Evolutionary conservation across 2,329 filamentous ascomycete species (phyloP).

Genomic region (Colletotrichum zoysiae): DNA sequence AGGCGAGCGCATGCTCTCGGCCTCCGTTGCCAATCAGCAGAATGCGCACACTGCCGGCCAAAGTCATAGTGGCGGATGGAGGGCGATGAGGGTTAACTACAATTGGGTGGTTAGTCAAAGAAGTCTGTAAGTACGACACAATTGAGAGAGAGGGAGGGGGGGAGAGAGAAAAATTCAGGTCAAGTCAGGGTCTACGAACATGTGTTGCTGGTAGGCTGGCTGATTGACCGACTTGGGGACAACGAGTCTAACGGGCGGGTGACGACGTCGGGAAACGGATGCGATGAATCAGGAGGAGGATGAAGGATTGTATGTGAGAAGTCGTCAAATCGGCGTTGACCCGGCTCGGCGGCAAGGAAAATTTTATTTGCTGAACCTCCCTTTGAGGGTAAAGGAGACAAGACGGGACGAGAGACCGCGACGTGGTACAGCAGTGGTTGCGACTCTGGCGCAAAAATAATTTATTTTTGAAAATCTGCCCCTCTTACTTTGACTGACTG

Average conservation of each 20-base stretch:
- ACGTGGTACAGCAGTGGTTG: too few species aligned
- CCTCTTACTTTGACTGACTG: too few species aligned
- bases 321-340: neutral
- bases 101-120: neutral
- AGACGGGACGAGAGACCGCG: too few species aligned
- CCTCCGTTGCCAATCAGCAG: conserved; percentile 81
- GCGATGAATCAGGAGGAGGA: neutral
- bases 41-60: conserved; percentile 50
- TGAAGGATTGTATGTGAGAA: neutral
- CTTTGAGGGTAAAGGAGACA: too few species aligned
- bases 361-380: conserved; percentile 24
- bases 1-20: conserved; percentile 81
- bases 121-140: neutral
- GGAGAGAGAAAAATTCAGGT: neutral
- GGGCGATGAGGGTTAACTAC: neutral
- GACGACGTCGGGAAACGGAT: neutral
- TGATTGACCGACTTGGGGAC: neutral
- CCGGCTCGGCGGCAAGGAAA: conserved; percentile 3
- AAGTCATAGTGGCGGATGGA: conserved; percentile 22
- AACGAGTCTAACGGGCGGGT: neutral
- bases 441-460: too few species aligned
- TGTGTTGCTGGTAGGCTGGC: neutral
- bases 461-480: too few species aligned
- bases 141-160: neutral
- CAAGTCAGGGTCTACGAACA: neutral